phyloP scores from a whole-genome alignment of 495 filamentous ascomycete species.

The Hyaloscypha bicolor region DNA sequence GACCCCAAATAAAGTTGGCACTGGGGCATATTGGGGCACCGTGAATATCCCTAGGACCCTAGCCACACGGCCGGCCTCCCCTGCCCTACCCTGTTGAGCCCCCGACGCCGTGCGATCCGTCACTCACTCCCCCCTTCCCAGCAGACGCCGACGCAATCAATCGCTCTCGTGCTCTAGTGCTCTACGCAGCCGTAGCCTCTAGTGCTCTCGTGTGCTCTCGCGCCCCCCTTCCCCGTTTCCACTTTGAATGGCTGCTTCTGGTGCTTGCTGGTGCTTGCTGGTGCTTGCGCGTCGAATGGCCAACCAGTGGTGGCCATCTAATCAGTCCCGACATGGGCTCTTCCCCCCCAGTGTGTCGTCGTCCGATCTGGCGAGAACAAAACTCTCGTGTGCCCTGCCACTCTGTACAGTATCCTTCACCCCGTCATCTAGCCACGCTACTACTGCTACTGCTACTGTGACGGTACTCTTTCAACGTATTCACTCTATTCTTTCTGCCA shows the following conservation, averaged over 20 bases:
- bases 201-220: not conserved
- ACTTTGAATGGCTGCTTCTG: not conserved
- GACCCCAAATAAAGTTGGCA: no score
- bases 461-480: not conserved
- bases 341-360: not conserved
- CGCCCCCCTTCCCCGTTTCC: not conserved
- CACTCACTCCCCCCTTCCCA: not conserved
- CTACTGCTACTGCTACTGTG: not conserved
- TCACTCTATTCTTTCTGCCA: not conserved
- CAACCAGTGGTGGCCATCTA: not conserved
- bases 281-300: not conserved
- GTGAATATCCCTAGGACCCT: no score
- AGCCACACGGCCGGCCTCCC: no score
- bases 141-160: not conserved
- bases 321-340: not conserved
- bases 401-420: not conserved
- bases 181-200: no score
- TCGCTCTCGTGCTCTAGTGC: no score
- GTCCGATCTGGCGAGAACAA: not conserved
- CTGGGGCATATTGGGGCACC: no score
- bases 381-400: not conserved
- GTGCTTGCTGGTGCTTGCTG: not conserved
- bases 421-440: conserved; percentile 1
- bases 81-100: not conserved
- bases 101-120: not conserved